These are phyloP conservation scores for Fusarium pseudoanthophilum DNA, from an alignment of 2,329 filamentous ascomycete species.

Conservation along the genomic window DNA sequence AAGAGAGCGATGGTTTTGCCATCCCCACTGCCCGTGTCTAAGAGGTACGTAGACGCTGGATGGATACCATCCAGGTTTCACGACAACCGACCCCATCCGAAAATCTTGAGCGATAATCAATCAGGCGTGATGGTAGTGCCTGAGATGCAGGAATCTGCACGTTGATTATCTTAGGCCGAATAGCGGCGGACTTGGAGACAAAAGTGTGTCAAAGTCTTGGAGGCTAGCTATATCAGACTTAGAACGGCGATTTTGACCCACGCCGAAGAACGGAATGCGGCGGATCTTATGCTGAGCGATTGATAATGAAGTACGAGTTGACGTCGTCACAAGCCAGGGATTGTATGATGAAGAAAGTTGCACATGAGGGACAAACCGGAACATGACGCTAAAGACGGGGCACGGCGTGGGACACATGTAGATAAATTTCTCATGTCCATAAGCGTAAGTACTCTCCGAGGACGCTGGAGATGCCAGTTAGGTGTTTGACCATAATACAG, in stretches of 20 bases:
- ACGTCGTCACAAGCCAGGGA: conserved; percentile 26
- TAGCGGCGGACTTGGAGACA: conserved; percentile 22
- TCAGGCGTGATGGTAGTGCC: conserved; percentile 30
- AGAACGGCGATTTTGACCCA: conserved; percentile 35
- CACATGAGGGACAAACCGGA: conserved; percentile 41
- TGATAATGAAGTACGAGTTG: conserved; percentile 32
- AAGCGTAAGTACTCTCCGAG: neutral
- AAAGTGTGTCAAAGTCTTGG: conserved; percentile 21
- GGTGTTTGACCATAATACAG: neutral
- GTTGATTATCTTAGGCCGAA: conserved; percentile 45
- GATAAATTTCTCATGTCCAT: conserved; percentile 30
- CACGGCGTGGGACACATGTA: conserved; percentile 11
- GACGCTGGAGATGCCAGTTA: neutral
- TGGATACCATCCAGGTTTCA: conserved; percentile 2
- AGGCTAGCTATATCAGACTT: conserved; percentile 40
- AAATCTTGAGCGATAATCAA: conserved; percentile 27
- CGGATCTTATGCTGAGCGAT: conserved; percentile 23
- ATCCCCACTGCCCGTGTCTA: neutral
- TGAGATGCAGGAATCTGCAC: conserved; percentile 42
- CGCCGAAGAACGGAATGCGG: conserved; percentile 40
- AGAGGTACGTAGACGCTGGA: neutral
- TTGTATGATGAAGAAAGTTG: conserved; percentile 16
- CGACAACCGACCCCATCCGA: conserved; percentile 11
- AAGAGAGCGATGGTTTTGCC: neutral
- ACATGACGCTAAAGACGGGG: conserved; percentile 20